Evolutionary conservation across 352 stramenopile species (phyloP).

Genomic region (Phytophthora syringae): DNA sequence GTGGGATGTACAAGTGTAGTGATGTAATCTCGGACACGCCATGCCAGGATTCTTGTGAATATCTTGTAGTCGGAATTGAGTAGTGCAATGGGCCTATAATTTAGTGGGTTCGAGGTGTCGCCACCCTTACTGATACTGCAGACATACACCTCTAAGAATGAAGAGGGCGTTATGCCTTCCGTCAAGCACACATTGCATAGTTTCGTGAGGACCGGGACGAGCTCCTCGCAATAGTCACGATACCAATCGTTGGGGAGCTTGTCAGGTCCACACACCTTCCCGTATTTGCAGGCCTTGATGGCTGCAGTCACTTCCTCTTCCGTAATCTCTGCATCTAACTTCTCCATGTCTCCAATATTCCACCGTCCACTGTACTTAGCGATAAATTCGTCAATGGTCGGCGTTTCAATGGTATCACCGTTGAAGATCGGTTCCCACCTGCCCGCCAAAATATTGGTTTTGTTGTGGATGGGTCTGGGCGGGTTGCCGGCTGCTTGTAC

Average conservation of each 20-base stretch:
- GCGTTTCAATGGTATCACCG: neutral
- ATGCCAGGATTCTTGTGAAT: conserved; percentile 3
- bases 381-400: neutral
- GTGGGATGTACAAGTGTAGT: neutral
- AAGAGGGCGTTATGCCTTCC: neutral
- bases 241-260: neutral
- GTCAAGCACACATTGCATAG: conserved; percentile 2
- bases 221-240: neutral
- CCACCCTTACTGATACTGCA: conserved; percentile 7
- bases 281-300: conserved; percentile 1
- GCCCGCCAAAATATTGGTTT: conserved; percentile 6
- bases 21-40: neutral
- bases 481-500: no score
- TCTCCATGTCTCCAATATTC: neutral
- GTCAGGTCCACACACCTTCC: conserved; percentile 1
- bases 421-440: neutral
- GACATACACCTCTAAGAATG: neutral
- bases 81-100: conserved; percentile 5
- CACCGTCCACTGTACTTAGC: neutral
- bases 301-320: neutral
- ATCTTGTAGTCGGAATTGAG: conserved; percentile 16
- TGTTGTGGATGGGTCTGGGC: neutral
- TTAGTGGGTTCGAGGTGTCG: conserved; percentile 1
- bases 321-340: no score
- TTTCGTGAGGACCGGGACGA: neutral